Conservation (phyloP, 2,329 filamentous ascomycete species). For the Monosporascus sp. region DNA sequence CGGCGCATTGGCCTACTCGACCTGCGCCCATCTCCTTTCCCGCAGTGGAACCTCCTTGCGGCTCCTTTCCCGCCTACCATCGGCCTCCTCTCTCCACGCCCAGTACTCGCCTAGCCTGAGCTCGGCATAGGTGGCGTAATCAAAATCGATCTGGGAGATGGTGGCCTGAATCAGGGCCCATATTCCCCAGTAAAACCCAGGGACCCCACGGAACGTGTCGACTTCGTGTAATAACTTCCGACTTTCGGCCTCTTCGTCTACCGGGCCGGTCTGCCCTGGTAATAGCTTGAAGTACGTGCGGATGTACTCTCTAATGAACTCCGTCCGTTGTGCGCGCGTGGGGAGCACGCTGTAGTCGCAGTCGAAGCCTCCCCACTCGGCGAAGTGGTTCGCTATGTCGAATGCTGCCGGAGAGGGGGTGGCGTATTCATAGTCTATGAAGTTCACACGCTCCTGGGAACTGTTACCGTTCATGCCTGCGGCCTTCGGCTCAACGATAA, state of each 20-base stretch:
- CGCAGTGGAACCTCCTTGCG: constrained; percentile 51
- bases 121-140: constrained; percentile 90
- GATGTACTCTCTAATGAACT: constrained; percentile 82
- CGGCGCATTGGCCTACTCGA: constrained; percentile 20
- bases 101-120: constrained; percentile 83
- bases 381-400: constrained; percentile 96
- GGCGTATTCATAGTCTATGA: constrained; percentile 99
- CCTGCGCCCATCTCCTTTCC: constrained; percentile 73
- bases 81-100: constrained; percentile 75
- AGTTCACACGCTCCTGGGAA: constrained; percentile 55
- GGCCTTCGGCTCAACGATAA: constrained; percentile 67
- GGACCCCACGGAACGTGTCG: constrained; percentile 80
- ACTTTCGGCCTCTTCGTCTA: constrained; percentile 55
- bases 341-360: constrained; percentile 85
- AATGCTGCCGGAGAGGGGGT: constrained; percentile 92
- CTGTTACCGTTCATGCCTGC: constrained; percentile 22
- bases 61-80: constrained; percentile 51
- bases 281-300: constrained; percentile 60
- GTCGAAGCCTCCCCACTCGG: constrained; percentile 96
- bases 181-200: constrained; percentile 87
- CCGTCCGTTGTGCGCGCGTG: constrained; percentile 66
- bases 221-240: constrained; percentile 72
- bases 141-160: constrained; percentile 94
- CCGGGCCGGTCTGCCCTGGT: constrained; percentile 27
- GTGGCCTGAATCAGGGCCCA: constrained; percentile 93